These are phyloP conservation scores for Tricholoma bakamatsutake DNA, from an alignment of 768 basidiomycete species.

Conservation along the genomic window DNA sequence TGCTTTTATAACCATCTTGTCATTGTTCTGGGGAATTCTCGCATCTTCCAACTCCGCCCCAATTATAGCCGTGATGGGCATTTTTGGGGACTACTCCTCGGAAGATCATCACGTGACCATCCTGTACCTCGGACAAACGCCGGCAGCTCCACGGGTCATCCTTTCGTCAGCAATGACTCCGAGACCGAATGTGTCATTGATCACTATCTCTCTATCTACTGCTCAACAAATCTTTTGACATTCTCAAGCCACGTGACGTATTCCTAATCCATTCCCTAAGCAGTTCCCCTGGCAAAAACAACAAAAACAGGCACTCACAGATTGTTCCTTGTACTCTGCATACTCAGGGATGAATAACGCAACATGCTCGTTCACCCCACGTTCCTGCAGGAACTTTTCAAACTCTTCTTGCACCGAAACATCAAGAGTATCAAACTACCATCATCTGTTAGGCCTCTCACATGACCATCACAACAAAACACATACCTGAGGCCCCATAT, in stretches of 20 bases:
- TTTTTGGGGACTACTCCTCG: no score
- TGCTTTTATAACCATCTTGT: no score
- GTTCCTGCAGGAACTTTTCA: slow-evolving; percentile 83
- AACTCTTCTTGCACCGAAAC: slow-evolving; percentile 85
- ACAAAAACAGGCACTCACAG: slow-evolving; percentile 41
- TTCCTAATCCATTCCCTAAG: slow-evolving; percentile 50
- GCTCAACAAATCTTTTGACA: slow-evolving; percentile 79
- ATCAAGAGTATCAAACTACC: slow-evolving; percentile 87
- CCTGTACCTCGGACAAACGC: no score
- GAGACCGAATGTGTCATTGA: no score
- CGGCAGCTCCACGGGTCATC: no score
- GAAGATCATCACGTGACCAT: no score
- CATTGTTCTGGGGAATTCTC: background rate
- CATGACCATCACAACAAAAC: background rate
- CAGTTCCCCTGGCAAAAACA: slow-evolving; percentile 4
- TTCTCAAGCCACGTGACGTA: slow-evolving; percentile 85
- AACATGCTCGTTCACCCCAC: slow-evolving; percentile 77
- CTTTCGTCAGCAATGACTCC: no score
- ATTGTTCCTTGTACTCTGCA: slow-evolving; percentile 88
- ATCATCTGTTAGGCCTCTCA: background rate
- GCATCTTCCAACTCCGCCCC: background rate
- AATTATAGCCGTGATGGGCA: background rate
- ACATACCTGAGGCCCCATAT: slow-evolving; percentile 84
- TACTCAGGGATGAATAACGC: slow-evolving; percentile 89
- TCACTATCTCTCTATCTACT: no score